These are phyloP conservation scores for Xylaria arbuscula DNA, from an alignment of 2,329 filamentous ascomycete genomes.

Conservation along the genomic window DNA sequence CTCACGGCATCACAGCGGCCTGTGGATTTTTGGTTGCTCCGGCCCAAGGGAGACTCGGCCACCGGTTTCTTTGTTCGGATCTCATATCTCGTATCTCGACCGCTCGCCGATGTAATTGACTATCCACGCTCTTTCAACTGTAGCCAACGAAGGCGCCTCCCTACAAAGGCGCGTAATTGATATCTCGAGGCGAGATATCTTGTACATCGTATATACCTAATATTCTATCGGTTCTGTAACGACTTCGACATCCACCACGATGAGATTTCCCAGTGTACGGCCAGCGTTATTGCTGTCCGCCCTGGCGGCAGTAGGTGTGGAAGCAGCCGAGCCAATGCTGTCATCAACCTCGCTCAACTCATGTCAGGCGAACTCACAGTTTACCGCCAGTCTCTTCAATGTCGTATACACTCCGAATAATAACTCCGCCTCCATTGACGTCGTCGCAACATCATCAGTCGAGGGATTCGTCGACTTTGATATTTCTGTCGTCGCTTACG, in stretches of 20 bases:
- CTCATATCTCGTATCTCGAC: constrained; percentile 14
- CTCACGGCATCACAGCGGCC: constrained; percentile 8
- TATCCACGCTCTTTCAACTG: constrained; percentile 36
- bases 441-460: constrained; percentile 84
- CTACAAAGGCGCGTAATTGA: constrained; percentile 30
- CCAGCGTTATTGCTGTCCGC: constrained; percentile 60
- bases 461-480: constrained; percentile 84
- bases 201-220: constrained; percentile 30
- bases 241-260: constrained; percentile 47
- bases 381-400: constrained; percentile 89
- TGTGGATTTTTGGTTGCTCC: constrained; percentile 6
- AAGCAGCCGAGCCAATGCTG: constrained; percentile 72
- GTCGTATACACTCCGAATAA: constrained; percentile 83
- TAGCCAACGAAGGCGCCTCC: constrained; percentile 37
- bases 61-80: constrained; percentile 33
- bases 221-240: constrained; percentile 29
- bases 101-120: constrained; percentile 42
- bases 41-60: constrained; percentile 21
- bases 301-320: constrained; percentile 57
- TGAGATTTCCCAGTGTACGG: constrained; percentile 60
- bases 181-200: constrained; percentile 31
- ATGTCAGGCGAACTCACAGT: constrained; percentile 85
- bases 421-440: constrained; percentile 75
- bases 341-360: constrained; percentile 85
- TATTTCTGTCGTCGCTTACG: constrained; percentile 82